Evolutionary conservation across 345 rosid species (phyloP).

Genomic region (Acer negundo): DNA sequence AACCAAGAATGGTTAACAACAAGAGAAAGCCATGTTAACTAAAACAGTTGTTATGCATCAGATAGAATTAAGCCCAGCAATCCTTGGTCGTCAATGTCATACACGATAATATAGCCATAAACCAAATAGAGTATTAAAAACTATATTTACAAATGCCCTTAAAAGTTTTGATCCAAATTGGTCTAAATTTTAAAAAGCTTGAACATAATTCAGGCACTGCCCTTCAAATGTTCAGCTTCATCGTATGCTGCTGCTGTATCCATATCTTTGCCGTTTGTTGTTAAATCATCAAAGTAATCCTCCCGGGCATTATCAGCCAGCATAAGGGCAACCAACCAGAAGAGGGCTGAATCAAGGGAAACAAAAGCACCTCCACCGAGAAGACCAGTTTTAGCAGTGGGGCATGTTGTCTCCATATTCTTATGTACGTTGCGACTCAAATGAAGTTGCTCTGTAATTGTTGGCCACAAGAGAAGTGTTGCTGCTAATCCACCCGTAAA

Average conservation of each 20-base stretch:
- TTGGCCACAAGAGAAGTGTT: slow-evolving; percentile 71
- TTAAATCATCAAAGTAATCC: slow-evolving; percentile 72
- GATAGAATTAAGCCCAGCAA: not conserved
- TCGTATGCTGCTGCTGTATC: slow-evolving; percentile 3
- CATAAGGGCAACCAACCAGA: slow-evolving; percentile 83
- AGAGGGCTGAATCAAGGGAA: slow-evolving; percentile 73
- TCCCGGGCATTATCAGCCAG: slow-evolving; percentile 78
- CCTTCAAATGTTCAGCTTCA: slow-evolving; percentile 11
- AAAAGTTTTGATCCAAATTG: not conserved
- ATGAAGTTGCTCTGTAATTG: slow-evolving; percentile 75
- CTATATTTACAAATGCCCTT: not conserved
- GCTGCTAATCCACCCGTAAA: slow-evolving; percentile 59
- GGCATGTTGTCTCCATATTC: slow-evolving; percentile 53
- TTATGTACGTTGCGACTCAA: slow-evolving; percentile 56
- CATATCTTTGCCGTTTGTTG: slow-evolving; percentile 19
- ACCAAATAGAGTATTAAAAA: not conserved
- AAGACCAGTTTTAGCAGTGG: slow-evolving; percentile 82
- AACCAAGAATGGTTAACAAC: not conserved
- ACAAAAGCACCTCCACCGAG: slow-evolving; percentile 85
- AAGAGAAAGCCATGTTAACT: not conserved
- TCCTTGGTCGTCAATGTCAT: not conserved
- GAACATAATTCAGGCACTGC: slow-evolving; percentile 14
- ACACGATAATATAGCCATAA: not conserved
- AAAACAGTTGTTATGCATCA: not conserved
- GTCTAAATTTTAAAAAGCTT: not conserved